Conservation (phyloP, 208 protist species). For the Leishmania aethiopica region DNA sequence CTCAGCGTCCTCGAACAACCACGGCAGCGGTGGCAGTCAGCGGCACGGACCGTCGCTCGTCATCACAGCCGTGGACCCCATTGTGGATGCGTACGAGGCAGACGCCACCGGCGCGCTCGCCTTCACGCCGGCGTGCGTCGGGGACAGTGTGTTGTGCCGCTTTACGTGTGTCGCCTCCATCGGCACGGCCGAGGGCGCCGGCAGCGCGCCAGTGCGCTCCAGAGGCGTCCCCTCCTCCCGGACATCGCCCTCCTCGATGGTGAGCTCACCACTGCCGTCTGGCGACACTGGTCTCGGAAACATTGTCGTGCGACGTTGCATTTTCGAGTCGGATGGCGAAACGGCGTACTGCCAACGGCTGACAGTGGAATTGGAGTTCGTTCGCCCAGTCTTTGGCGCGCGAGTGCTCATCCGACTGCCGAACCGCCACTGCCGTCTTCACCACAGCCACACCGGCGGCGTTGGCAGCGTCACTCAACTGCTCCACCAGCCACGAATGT, state of each 20-base stretch:
- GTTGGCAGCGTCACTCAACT: slow-evolving; percentile 42
- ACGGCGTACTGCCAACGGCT: slow-evolving; percentile 34
- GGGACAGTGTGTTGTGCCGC: slow-evolving; percentile 27
- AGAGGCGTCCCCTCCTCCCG: neutral
- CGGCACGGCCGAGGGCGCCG: neutral
- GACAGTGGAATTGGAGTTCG: slow-evolving; percentile 34
- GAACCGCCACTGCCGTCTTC: slow-evolving; percentile 53
- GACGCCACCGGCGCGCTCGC: slow-evolving; percentile 24
- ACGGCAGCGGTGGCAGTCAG: slow-evolving; percentile 12
- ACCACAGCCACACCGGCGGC: slow-evolving; percentile 45
- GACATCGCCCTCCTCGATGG: neutral
- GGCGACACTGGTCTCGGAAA: slow-evolving; percentile 17
- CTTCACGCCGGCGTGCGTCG: slow-evolving; percentile 33
- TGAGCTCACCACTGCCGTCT: neutral
- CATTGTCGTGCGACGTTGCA: slow-evolving; percentile 29
- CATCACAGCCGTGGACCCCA: slow-evolving; percentile 26
- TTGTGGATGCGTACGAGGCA: slow-evolving; percentile 34
- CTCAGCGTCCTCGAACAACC: slow-evolving; percentile 11
- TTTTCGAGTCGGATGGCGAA: slow-evolving; percentile 26
- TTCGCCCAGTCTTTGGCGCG: slow-evolving; percentile 29
- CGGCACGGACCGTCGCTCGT: slow-evolving; percentile 23
- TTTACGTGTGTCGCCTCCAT: slow-evolving; percentile 20
- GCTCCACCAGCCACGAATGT: slow-evolving; percentile 45
- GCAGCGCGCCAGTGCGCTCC: neutral
- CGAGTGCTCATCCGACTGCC: slow-evolving; percentile 58